Evolutionary conservation across 352 stramenopile species (phyloP).

Genomic region (Phytopythium kandeliae): DNA sequence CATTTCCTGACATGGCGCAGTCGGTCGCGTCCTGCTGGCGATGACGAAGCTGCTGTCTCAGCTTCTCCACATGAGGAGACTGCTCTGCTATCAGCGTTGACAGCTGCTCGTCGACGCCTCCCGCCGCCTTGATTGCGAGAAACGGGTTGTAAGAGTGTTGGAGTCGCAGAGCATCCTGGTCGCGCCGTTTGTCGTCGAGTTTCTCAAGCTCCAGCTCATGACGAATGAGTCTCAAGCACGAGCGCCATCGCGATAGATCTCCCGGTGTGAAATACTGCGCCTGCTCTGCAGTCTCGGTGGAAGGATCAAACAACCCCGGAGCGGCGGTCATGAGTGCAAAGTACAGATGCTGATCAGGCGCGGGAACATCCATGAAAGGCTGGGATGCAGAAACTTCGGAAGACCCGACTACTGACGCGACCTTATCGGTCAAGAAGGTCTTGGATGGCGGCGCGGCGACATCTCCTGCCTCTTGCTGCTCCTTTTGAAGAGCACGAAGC

Average conservation of each 20-base stretch:
- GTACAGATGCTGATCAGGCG: not conserved
- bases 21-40: slow-evolving; percentile 41
- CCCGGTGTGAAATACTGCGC: not conserved
- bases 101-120: slow-evolving; percentile 47
- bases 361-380: not conserved
- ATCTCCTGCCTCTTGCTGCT: slow-evolving; percentile 5
- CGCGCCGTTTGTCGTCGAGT: slow-evolving; percentile 9
- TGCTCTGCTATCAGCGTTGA: slow-evolving; percentile 23
- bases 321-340: not conserved
- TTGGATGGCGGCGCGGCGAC: slow-evolving; percentile 17
- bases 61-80: slow-evolving; percentile 13
- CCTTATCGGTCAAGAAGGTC: slow-evolving; percentile 48
- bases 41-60: slow-evolving; percentile 39
- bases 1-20: not conserved
- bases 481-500: slow-evolving; percentile 12
- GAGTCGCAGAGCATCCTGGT: slow-evolving; percentile 12
- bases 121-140: slow-evolving; percentile 37
- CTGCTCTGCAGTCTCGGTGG: not conserved
- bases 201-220: slow-evolving; percentile 31
- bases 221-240: slow-evolving; percentile 31
- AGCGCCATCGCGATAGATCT: not conserved
- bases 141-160: slow-evolving; percentile 48
- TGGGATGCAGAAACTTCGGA: not conserved
- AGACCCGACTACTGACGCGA: not conserved
- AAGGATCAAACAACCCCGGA: not conserved